A percentile compares a stretch with the other conserved stretches of the same genome.
Conservation (phyloP, 2,329 filamentous ascomycete genomes). For the Claviceps paspali region DNA sequence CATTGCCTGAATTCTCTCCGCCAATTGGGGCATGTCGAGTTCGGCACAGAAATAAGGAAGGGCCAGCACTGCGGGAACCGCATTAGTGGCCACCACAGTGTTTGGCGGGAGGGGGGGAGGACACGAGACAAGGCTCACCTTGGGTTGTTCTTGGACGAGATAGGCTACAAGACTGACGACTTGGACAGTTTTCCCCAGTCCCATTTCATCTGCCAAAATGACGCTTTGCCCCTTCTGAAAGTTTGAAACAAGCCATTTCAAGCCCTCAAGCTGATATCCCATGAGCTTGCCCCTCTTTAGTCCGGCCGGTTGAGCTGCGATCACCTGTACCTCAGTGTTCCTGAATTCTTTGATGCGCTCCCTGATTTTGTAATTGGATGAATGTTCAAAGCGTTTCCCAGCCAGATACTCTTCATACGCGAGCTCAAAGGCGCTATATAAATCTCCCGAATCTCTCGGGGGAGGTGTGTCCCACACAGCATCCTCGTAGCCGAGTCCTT, state of each 20-base stretch:
- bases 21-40: slow-evolving; percentile 96
- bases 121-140: slow-evolving; percentile 18
- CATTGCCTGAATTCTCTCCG: slow-evolving; percentile 89
- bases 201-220: slow-evolving; percentile 95
- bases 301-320: slow-evolving; percentile 56
- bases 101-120: background rate
- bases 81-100: slow-evolving; percentile 7
- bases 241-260: slow-evolving; percentile 91
- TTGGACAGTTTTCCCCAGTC: slow-evolving; percentile 92
- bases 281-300: slow-evolving; percentile 72
- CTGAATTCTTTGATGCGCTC: slow-evolving; percentile 56
- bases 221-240: slow-evolving; percentile 72
- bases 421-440: slow-evolving; percentile 64
- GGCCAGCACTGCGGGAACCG: slow-evolving; percentile 54
- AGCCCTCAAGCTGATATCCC: slow-evolving; percentile 81
- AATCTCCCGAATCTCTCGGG: slow-evolving; percentile 40
- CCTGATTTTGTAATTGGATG: slow-evolving; percentile 43
- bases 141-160: slow-evolving; percentile 48
- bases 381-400: slow-evolving; percentile 52
- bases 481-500: slow-evolving; percentile 82
- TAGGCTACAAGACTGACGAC: slow-evolving; percentile 70
- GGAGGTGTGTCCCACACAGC: slow-evolving; percentile 81
- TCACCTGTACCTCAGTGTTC: slow-evolving; percentile 49
- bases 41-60: slow-evolving; percentile 85
- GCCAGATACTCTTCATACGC: slow-evolving; percentile 80